These are phyloP conservation scores for Pythium rishiriense DNA, from an alignment of 352 stramenopile genomes.

Conservation along the genomic window DNA sequence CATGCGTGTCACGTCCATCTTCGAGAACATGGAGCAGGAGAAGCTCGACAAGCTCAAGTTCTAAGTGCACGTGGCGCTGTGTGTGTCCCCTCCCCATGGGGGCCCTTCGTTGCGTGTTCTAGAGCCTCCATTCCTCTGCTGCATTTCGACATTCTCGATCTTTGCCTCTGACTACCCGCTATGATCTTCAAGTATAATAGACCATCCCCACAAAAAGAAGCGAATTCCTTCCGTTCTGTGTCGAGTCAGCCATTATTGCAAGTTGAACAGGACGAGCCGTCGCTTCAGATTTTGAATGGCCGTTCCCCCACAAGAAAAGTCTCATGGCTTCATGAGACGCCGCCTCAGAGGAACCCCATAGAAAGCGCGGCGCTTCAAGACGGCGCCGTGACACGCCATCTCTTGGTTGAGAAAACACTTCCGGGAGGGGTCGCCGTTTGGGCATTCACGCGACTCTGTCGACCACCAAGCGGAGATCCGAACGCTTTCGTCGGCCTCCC, in stretches of 20 bases:
- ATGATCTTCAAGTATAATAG: constrained; percentile 25
- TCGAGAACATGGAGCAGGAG: constrained; percentile 73
- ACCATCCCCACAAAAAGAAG: neutral
- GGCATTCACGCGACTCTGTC: neutral
- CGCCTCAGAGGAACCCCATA: neutral
- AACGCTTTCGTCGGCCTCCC: neutral
- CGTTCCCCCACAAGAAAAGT: too few species aligned
- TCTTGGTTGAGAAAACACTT: neutral
- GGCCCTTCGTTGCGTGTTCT: neutral
- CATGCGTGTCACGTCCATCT: constrained; percentile 87
- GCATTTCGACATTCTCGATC: neutral
- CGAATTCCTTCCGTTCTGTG: neutral
- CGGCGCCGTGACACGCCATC: neutral
- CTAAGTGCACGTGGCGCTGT: constrained; percentile 27
- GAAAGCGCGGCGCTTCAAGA: neutral
- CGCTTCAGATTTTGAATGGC: too few species aligned
- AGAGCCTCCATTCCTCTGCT: neutral
- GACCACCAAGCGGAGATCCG: too few species aligned
- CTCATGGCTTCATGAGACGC: neutral
- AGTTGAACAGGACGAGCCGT: too few species aligned
- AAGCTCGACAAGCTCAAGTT: constrained; percentile 79
- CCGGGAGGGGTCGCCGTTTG: constrained; percentile 6
- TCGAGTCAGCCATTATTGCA: neutral
- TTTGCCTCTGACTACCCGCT: constrained; percentile 2
- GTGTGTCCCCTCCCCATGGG: neutral